Evolutionary conservation across 140 eudicot genomes (phyloP).

Genomic region (Cichorium intybus): DNA sequence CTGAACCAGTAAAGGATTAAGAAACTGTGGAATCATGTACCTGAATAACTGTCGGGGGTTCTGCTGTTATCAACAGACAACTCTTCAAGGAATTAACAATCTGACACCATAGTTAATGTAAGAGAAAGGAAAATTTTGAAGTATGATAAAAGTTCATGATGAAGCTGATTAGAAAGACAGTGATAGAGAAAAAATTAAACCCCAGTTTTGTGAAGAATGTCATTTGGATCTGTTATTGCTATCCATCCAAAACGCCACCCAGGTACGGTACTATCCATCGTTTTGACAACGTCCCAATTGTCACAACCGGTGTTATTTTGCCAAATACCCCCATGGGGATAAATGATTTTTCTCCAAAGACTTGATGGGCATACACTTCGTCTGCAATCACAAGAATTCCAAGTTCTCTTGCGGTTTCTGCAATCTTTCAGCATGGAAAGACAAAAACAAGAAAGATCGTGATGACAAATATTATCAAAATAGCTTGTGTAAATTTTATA

Average conservation of each 20-base stretch:
- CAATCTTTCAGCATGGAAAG: conserved; percentile 13
- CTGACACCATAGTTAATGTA: conserved; percentile 24
- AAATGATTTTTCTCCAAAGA: conserved; percentile 30
- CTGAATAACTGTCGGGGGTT: conserved; percentile 48
- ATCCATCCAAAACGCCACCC: conserved; percentile 49
- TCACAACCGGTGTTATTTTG: conserved; percentile 31
- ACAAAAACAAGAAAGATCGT: neutral
- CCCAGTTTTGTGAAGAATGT: conserved; percentile 34
- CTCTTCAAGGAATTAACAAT: conserved; percentile 29
- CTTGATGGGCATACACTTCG: conserved; percentile 40
- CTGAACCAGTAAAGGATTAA: conserved; percentile 5
- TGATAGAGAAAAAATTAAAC: neutral
- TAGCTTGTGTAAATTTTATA: neutral
- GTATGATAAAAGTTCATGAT: neutral
- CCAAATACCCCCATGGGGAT: conserved; percentile 40
- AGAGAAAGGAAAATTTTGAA: neutral
- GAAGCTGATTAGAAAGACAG: neutral
- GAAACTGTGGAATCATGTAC: conserved; percentile 13
- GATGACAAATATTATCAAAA: neutral
- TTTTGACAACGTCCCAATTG: conserved; percentile 36
- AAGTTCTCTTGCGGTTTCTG: conserved; percentile 36
- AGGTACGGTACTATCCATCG: conserved; percentile 41
- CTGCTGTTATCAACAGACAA: conserved; percentile 29
- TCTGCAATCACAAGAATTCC: conserved; percentile 32
- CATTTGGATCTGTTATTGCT: conserved; percentile 26